phyloP scores from a whole-genome alignment of 2,329 filamentous ascomycete genomes.

The Parasarocladium wereldwijsianum region DNA sequence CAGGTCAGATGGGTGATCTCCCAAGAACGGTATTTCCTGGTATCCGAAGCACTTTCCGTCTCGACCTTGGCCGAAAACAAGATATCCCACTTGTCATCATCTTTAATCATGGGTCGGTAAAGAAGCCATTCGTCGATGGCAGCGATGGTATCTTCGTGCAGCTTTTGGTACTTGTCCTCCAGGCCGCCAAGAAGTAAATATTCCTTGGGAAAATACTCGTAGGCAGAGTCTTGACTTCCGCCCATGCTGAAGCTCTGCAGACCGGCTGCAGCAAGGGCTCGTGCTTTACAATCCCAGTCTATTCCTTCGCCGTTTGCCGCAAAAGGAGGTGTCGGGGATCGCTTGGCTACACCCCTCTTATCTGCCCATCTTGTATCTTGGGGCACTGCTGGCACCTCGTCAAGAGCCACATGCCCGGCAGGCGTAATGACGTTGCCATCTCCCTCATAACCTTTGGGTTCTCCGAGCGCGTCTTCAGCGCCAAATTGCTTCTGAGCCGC shows the following conservation, averaged over 20 bases:
- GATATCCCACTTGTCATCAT: slow-evolving; percentile 46
- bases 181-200: slow-evolving; percentile 65
- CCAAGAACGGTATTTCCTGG: too few species aligned
- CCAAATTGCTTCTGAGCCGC: slow-evolving; percentile 22
- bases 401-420: slow-evolving; percentile 2
- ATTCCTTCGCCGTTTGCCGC: slow-evolving; percentile 18
- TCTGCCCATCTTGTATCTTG: neutral
- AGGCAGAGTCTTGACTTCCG: slow-evolving; percentile 53
- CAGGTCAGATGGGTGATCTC: slow-evolving; percentile 51
- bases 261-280: slow-evolving; percentile 38
- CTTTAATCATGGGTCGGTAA: slow-evolving; percentile 60
- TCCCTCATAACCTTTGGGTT: slow-evolving; percentile 14
- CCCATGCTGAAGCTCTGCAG: slow-evolving; percentile 41
- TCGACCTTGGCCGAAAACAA: slow-evolving; percentile 53
- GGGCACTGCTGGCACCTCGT: slow-evolving; percentile 3
- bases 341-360: neutral
- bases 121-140: slow-evolving; percentile 60
- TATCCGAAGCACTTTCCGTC: too few species aligned
- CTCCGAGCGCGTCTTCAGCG: slow-evolving; percentile 12
- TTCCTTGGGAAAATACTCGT: slow-evolving; percentile 54
- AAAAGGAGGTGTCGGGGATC: slow-evolving; percentile 17
- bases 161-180: slow-evolving; percentile 53
- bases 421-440: slow-evolving; percentile 1
- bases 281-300: slow-evolving; percentile 37
- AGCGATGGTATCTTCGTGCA: slow-evolving; percentile 56